A percentile compares a stretch with the other conserved stretches of the same genome.
Evolutionary conservation across 1,139 yeast species (phyloP).

Genomic region (Zygosaccharomyces sapae): DNA sequence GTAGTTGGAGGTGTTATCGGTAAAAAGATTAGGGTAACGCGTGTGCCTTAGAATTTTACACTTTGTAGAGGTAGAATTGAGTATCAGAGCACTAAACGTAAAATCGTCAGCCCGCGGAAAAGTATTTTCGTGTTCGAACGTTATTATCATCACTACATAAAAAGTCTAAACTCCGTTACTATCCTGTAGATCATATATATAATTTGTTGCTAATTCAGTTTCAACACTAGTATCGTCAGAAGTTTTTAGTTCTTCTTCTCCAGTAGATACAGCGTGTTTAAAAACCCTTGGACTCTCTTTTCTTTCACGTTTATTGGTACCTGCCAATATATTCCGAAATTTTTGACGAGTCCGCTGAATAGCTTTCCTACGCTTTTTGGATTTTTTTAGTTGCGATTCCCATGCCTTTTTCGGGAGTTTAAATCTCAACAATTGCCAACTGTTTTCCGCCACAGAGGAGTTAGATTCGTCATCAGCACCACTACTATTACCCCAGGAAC

Average conservation of each 20-base stretch:
- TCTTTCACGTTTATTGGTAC: constrained; percentile 6
- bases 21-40: no score
- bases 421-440: background rate
- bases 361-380: constrained; percentile 7
- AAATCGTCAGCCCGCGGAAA: background rate
- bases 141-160: background rate
- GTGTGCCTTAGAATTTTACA: background rate
- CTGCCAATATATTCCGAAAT: constrained; percentile 1
- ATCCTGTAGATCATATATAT: constrained; percentile 19
- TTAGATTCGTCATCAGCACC: background rate
- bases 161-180: constrained; percentile 3
- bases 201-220: constrained; percentile 22
- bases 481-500: background rate
- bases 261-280: background rate
- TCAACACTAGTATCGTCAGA: constrained; percentile 18
- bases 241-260: background rate
- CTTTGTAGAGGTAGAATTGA: background rate
- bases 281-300: constrained; percentile 4
- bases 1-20: no score
- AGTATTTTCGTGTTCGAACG: background rate
- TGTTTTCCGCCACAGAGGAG: background rate
- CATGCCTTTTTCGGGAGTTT: constrained; percentile 16
- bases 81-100: background rate
- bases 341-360: background rate
- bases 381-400: constrained; percentile 16